A percentile compares a stretch with the other conserved stretches of the same genome.
Conservation (phyloP, 768 basidiomycete genomes). For the Pleurotus djamor region DNA sequence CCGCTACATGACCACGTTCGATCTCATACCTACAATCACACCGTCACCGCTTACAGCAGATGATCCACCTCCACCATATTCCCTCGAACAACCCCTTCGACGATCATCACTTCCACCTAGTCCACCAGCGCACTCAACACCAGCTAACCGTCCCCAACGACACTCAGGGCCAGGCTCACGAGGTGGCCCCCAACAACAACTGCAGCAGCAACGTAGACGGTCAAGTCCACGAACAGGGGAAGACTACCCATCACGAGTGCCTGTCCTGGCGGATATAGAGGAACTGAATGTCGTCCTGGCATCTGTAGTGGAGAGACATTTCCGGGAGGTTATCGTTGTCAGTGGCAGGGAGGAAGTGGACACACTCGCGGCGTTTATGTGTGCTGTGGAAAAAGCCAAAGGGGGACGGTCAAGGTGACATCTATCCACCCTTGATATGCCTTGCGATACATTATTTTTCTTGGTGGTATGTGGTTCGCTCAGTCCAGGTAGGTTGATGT, state of each 20-base stretch:
- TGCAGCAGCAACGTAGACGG: constrained; percentile 56
- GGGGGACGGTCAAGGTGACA: constrained; percentile 12
- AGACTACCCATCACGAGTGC: constrained; percentile 53
- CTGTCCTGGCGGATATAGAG: constrained; percentile 66
- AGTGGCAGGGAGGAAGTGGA: constrained; percentile 72
- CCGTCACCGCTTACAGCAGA: constrained; percentile 66
- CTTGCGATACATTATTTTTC: too few relatives aligned
- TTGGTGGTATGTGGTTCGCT: too few relatives aligned
- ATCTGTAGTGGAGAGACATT: constrained; percentile 70
- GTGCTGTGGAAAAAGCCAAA: constrained; percentile 63
- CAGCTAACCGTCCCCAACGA: constrained; percentile 72
- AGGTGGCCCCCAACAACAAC: constrained; percentile 8
- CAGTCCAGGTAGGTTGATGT: too few relatives aligned
- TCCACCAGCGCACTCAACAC: constrained; percentile 45
- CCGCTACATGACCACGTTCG: constrained; percentile 71
- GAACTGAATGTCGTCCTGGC: constrained; percentile 71
- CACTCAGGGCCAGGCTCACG: constrained; percentile 27
- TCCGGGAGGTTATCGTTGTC: constrained; percentile 51
- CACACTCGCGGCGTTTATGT: constrained; percentile 80
- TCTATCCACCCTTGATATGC: too few relatives aligned
- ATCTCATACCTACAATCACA: constrained; percentile 66
- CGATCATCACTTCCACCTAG: constrained; percentile 49
- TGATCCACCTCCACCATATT: constrained; percentile 69
- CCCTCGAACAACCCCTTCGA: constrained; percentile 48
- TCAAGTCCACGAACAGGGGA: constrained; percentile 74